phyloP scores from a whole-genome alignment of 495 filamentous ascomycete genomes.

The Talaromyces liani region DNA sequence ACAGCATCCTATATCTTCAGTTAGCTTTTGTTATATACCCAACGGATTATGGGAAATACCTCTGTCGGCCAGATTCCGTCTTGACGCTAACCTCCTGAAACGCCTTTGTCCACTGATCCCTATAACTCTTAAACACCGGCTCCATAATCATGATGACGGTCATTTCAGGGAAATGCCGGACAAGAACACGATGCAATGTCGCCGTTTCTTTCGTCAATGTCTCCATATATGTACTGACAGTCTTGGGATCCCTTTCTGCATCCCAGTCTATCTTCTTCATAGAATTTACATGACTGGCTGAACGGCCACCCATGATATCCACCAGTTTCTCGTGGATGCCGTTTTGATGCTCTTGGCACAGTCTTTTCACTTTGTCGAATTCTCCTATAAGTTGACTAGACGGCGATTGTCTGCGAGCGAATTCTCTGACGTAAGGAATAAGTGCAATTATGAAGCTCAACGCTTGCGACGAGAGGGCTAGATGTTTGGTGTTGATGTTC shows the following conservation, averaged over 20 bases:
- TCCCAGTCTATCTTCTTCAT: slow-evolving; percentile 79
- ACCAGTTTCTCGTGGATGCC: slow-evolving; percentile 93
- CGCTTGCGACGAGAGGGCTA: slow-evolving; percentile 86
- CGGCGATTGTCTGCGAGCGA: slow-evolving; percentile 70
- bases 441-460: slow-evolving; percentile 80
- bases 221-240: slow-evolving; percentile 76
- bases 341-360: slow-evolving; percentile 87
- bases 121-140: slow-evolving; percentile 82
- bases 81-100: slow-evolving; percentile 59
- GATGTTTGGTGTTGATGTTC: slow-evolving; percentile 93
- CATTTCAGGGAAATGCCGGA: slow-evolving; percentile 73
- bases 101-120: slow-evolving; percentile 71
- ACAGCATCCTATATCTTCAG: slow-evolving; percentile 54
- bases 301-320: slow-evolving; percentile 86
- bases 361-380: slow-evolving; percentile 85
- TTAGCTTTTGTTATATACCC: neutral
- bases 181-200: slow-evolving; percentile 80
- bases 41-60: slow-evolving; percentile 46
- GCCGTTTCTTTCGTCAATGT: slow-evolving; percentile 81
- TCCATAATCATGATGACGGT: slow-evolving; percentile 81
- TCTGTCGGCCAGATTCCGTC: slow-evolving; percentile 59
- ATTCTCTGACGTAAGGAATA: slow-evolving; percentile 87
- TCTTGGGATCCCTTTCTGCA: slow-evolving; percentile 22
- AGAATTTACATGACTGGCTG: slow-evolving; percentile 59
- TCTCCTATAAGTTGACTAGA: slow-evolving; percentile 66